Conservation (phyloP, 2,329 filamentous ascomycete genomes). For the Trichoderma lentiforme region DNA sequence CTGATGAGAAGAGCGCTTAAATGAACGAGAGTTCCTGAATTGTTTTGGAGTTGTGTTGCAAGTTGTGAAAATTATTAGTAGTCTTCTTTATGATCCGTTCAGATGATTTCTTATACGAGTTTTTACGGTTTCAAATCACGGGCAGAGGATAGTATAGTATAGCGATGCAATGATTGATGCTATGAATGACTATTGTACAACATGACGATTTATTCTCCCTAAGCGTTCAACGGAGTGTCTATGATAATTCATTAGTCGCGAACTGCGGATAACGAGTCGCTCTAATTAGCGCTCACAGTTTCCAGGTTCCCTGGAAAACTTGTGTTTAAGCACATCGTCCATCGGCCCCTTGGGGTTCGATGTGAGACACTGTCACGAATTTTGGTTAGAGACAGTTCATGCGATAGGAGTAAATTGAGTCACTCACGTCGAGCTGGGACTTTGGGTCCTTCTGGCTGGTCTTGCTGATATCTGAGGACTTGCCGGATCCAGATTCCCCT, state of each 20-base stretch:
- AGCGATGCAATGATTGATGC: slow-evolving; percentile 7
- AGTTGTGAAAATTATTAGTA: background rate
- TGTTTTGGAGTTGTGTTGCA: background rate
- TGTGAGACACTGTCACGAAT: slow-evolving; percentile 43
- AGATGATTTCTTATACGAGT: background rate
- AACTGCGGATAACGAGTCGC: background rate
- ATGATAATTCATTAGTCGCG: background rate
- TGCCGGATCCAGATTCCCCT: slow-evolving; percentile 53
- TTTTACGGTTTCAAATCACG: slow-evolving; percentile 19
- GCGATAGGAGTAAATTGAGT: background rate
- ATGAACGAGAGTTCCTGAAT: background rate
- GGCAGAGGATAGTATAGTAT: slow-evolving; percentile 17
- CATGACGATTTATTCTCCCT: background rate
- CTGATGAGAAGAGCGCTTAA: slow-evolving; percentile 11
- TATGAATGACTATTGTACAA: slow-evolving; percentile 16
- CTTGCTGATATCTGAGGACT: background rate
- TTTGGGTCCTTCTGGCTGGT: slow-evolving; percentile 54
- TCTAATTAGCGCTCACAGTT: slow-evolving; percentile 13
- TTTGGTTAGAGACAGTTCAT: background rate
- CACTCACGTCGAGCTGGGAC: slow-evolving; percentile 47
- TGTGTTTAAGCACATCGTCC: slow-evolving; percentile 58
- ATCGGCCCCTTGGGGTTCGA: slow-evolving; percentile 66
- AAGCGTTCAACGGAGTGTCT: background rate
- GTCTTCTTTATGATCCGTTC: background rate
- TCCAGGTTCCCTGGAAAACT: slow-evolving; percentile 51